phyloP scores from a whole-genome alignment of 1,284 basidiomycete species.

The Cyathus olla region DNA sequence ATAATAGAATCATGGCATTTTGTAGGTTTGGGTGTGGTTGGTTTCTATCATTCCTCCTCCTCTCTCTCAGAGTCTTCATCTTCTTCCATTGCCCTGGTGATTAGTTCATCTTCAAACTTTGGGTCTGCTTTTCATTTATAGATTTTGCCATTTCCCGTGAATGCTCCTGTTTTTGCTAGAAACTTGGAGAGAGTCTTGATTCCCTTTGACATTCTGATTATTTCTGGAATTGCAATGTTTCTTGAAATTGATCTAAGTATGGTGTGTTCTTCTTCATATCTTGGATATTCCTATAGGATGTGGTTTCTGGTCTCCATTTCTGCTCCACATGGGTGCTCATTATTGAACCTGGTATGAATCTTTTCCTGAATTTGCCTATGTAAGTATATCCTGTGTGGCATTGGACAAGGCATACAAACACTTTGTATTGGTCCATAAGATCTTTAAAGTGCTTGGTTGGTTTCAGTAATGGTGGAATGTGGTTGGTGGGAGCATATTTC shows the following conservation, averaged over 20 bases:
- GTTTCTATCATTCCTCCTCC: no score
- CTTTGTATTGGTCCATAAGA: constrained; percentile 8
- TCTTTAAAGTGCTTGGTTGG: constrained; percentile 19
- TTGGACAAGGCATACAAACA: constrained; percentile 31
- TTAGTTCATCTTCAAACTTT: no score
- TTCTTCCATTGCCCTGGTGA: no score
- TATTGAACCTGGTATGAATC: constrained; percentile 30
- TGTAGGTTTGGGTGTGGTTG: no score
- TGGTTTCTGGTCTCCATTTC: constrained; percentile 33
- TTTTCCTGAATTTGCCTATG: constrained; percentile 35
- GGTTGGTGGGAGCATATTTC: constrained; percentile 31
- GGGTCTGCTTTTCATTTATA: no score
- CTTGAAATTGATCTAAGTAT: no score
- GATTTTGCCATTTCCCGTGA: constrained; percentile 27
- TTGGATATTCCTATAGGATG: constrained; percentile 34
- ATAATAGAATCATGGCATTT: no score
- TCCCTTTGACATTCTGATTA: no score
- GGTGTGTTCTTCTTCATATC: constrained; percentile 11
- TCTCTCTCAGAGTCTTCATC: no score
- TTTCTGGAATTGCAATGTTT: no score
- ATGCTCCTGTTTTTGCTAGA: constrained; percentile 30
- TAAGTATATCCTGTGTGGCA: constrained; percentile 35
- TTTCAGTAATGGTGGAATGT: constrained; percentile 26
- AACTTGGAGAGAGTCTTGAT: constrained; percentile 14
- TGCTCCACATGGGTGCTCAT: constrained; percentile 34